Evolutionary conservation across 192 early-diverging fungal species (phyloP).

Genomic region (Kickxella alabastrina): DNA sequence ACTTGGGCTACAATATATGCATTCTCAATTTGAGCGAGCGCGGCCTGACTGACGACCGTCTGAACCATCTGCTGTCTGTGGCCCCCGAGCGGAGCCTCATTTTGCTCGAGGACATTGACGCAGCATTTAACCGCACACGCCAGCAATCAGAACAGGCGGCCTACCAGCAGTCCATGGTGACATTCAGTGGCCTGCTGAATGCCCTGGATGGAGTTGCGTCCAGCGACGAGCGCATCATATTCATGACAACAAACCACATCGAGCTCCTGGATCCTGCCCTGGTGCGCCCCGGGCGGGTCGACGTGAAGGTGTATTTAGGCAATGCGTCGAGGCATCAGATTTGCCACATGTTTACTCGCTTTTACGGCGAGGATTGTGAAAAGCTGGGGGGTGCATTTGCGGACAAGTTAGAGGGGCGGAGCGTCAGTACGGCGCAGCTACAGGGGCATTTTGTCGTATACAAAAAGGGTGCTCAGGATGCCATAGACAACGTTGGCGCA

Average conservation of each 20-base stretch:
- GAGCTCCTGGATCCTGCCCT: conserved; percentile 74
- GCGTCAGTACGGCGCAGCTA: conserved; percentile 78
- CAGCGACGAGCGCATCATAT: conserved; percentile 81
- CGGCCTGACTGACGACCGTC: conserved; percentile 78
- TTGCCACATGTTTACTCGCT: conserved; percentile 70
- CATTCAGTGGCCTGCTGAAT: conserved; percentile 83
- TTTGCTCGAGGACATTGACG: conserved; percentile 80
- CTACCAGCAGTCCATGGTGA: conserved; percentile 78
- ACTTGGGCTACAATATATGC: conserved; percentile 85
- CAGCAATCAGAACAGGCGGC: conserved; percentile 57
- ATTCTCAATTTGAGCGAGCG: conserved; percentile 79
- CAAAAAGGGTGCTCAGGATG: conserved; percentile 69
- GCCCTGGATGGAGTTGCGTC: conserved; percentile 85
- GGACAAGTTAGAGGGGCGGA: conserved; percentile 42
- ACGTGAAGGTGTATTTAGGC: conserved; percentile 71
- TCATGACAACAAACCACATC: conserved; percentile 89
- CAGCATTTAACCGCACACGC: conserved; percentile 70
- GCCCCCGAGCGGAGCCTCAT: conserved; percentile 76
- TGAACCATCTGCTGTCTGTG: conserved; percentile 76
- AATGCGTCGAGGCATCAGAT: conserved; percentile 68
- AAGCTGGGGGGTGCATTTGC: conserved; percentile 73
- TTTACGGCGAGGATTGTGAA: conserved; percentile 59
- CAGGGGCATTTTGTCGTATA: conserved; percentile 96
- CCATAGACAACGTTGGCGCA: conserved; percentile 50
- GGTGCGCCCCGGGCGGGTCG: conserved; percentile 77